Evolutionary conservation across 2,329 filamentous ascomycete species (phyloP).

Genomic region (Trichoderma asperellum): DNA sequence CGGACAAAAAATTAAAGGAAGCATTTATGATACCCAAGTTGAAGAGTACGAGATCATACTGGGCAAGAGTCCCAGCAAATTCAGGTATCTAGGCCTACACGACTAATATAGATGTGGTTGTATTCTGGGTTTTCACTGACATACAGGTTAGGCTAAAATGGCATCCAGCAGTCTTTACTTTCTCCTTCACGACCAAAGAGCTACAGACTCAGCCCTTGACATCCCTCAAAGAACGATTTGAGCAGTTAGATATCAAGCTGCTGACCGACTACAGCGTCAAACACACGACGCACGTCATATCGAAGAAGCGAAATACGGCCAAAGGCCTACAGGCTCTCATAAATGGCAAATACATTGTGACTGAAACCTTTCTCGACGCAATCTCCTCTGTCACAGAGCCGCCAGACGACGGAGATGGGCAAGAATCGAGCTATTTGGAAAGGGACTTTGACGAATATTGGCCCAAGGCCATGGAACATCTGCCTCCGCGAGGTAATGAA

Average conservation of each 20-base stretch:
- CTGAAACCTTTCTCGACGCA: conserved; percentile 72
- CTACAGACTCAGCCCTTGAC: conserved; percentile 67
- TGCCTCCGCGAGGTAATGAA: conserved; percentile 77
- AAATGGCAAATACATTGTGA: conserved; percentile 77
- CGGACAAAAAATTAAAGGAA: conserved; percentile 68
- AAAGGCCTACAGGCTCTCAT: conserved; percentile 86
- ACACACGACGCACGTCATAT: conserved; percentile 83
- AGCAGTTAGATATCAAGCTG: conserved; percentile 88
- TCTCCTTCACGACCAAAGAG: conserved; percentile 71
- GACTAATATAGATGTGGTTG: background rate
- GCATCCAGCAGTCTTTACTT: conserved; percentile 79
- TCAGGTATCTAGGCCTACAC: conserved; percentile 51
- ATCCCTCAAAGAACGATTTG: conserved; percentile 67
- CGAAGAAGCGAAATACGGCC: conserved; percentile 86
- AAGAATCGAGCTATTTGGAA: conserved; percentile 66
- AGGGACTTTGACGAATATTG: conserved; percentile 77
- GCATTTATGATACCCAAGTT: conserved; percentile 58
- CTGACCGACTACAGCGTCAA: conserved; percentile 70
- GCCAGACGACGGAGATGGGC: conserved; percentile 51
- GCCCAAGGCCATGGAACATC: conserved; percentile 72
- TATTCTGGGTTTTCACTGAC: conserved; percentile 29
- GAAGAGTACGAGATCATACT: conserved; percentile 66
- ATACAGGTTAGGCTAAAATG: conserved; percentile 67
- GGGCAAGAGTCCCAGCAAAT: conserved; percentile 68
- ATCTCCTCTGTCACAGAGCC: conserved; percentile 64